phyloP scores from a whole-genome alignment of 139 green algal species.

The Chloropicon primus region DNA sequence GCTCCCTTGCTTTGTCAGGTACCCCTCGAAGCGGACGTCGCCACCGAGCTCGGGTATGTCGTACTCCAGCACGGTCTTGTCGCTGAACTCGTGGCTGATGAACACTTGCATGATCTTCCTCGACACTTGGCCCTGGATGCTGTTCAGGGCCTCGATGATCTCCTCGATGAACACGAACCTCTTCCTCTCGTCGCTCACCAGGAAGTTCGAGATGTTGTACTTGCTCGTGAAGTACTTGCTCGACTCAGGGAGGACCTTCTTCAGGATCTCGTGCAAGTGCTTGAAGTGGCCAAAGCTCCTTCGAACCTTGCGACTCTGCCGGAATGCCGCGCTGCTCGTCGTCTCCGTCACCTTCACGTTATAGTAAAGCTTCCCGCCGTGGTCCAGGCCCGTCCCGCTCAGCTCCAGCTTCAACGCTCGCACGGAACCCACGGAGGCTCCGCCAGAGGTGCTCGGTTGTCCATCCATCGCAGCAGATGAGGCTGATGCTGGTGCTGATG shows the following conservation, averaged over 20 bases:
- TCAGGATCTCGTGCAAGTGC: not conserved
- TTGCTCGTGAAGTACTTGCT: not conserved
- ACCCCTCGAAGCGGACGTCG: not conserved
- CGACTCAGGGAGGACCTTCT: not conserved
- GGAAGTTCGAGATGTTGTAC: not conserved
- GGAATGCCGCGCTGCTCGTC: not conserved
- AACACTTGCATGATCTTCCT: not conserved
- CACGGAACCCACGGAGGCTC: too few species aligned
- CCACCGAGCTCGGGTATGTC: not conserved
- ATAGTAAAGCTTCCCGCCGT: not conserved
- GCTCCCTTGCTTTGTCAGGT: not conserved
- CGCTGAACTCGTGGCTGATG: not conserved
- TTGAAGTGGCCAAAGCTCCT: not conserved
- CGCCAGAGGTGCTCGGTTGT: too few species aligned
- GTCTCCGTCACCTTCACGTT: not conserved
- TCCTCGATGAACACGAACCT: not conserved
- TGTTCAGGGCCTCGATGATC: not conserved
- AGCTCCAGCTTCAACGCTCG: not conserved
- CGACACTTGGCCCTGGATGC: not conserved
- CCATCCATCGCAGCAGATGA: too few species aligned
- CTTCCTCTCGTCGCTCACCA: not conserved
- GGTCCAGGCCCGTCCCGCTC: not conserved
- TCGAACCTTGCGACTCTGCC: not conserved
- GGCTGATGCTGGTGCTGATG: too few species aligned
- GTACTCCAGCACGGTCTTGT: not conserved